phyloP scores from a whole-genome alignment of 495 filamentous ascomycete species.

The Talaromyces borbonicus region DNA sequence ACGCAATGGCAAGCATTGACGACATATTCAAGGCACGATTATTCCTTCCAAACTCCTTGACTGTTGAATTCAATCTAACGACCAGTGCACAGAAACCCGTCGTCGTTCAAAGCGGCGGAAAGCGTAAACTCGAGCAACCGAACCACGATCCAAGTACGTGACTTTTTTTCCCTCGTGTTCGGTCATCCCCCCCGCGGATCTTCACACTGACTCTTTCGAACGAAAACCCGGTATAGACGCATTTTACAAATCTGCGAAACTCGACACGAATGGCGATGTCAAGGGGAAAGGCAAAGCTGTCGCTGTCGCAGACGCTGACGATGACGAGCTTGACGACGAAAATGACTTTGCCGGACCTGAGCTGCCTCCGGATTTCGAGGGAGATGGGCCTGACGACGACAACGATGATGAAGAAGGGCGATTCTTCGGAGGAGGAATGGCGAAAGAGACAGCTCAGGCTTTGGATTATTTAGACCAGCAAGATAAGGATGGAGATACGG shows the following conservation, averaged over 20 bases:
- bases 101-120: constrained; percentile 36
- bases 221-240: constrained; percentile 42
- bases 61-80: not conserved
- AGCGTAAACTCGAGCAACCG: constrained; percentile 68
- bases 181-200: constrained; percentile 3
- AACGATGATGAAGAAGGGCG: constrained; percentile 84
- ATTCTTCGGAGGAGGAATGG: constrained; percentile 91
- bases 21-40: constrained; percentile 69
- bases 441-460: constrained; percentile 68
- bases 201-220: not conserved
- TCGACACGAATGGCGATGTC: constrained; percentile 48
- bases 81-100: constrained; percentile 30
- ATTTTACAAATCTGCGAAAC: constrained; percentile 81
- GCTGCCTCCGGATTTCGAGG: constrained; percentile 54
- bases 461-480: constrained; percentile 78
- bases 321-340: constrained; percentile 51
- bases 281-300: constrained; percentile 50
- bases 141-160: constrained; percentile 60
- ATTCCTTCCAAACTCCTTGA: constrained; percentile 4
- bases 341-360: constrained; percentile 61
- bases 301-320: constrained; percentile 46
- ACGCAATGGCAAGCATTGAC: constrained; percentile 63
- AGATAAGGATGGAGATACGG: constrained; percentile 44
- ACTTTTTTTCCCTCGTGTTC: too few relatives aligned
- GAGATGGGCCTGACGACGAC: constrained; percentile 61